Percentiles rank a stretch among this genome's conserved stretches.
Evolutionary conservation across 108 stramenopile species (phyloP).

Genomic region (Cyclotella sp.): DNA sequence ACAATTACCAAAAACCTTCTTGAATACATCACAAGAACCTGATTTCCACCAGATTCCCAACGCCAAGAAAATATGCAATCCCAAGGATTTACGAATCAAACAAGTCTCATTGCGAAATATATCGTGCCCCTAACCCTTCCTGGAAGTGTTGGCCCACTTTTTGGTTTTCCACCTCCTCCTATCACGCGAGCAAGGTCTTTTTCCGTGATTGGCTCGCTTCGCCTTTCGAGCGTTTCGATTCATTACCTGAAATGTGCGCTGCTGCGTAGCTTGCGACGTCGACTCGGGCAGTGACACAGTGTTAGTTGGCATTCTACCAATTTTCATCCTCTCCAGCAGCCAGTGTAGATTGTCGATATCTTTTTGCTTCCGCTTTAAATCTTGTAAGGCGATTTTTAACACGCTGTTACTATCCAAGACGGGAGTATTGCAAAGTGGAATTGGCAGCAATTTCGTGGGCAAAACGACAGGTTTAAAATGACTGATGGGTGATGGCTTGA

Average conservation of each 20-base stretch:
- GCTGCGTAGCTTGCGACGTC: neutral
- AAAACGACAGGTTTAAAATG: constrained; percentile 12
- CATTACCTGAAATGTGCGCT: constrained; percentile 57
- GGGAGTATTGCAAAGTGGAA: neutral
- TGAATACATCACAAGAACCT: too few species aligned
- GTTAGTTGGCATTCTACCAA: constrained; percentile 22
- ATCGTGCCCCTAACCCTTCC: constrained; percentile 26
- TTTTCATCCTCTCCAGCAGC: constrained; percentile 39
- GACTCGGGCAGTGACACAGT: neutral
- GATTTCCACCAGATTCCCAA: too few species aligned
- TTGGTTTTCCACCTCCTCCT: constrained; percentile 61
- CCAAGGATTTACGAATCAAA: neutral
- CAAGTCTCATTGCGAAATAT: neutral
- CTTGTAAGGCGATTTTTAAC: constrained; percentile 24
- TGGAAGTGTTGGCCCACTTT: constrained; percentile 48
- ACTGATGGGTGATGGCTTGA: constrained; percentile 17
- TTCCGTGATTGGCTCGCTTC: constrained; percentile 74
- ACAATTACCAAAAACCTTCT: too few species aligned
- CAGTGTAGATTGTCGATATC: constrained; percentile 46
- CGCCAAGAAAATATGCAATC: too few species aligned
- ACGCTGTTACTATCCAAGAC: constrained; percentile 7
- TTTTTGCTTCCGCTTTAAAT: constrained; percentile 27
- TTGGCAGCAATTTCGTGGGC: constrained; percentile 16
- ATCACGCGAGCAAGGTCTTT: constrained; percentile 69
- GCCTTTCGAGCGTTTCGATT: constrained; percentile 74